Percentiles rank a stretch among this genome's conserved stretches.
Evolutionary conservation across 2,329 filamentous ascomycete species (phyloP).

Genomic region (Diaporthe batatas): DNA sequence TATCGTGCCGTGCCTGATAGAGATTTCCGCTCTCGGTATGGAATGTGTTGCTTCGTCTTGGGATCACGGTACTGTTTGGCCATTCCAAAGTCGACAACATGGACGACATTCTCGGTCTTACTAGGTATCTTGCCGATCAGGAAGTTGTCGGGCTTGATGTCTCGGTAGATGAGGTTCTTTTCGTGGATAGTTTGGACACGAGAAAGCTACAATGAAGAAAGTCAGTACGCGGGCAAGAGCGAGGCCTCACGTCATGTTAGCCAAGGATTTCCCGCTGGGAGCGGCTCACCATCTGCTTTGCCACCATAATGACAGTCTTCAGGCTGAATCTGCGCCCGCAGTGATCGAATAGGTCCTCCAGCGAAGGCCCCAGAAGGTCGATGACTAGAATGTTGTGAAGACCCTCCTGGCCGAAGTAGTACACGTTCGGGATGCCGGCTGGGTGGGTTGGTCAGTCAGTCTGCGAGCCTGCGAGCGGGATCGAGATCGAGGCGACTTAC

Average conservation of each 20-base stretch:
- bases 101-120: constrained; percentile 97
- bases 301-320: constrained; percentile 99
- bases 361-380: constrained; percentile 91
- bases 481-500: constrained; percentile 71
- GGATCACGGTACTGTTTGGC: constrained; percentile 99
- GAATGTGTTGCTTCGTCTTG: constrained; percentile 99
- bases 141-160: constrained; percentile 99
- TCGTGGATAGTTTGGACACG: constrained; percentile 95
- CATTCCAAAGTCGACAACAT: constrained; percentile 99
- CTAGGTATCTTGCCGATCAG: constrained; percentile 92
- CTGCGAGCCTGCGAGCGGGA: constrained; percentile 32
- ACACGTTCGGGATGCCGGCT: constrained; percentile 99
- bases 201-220: constrained; percentile 72
- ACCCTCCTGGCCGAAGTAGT: constrained; percentile 98
- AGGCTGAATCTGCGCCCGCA: constrained; percentile 95
- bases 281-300: constrained; percentile 90
- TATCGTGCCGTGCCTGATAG: constrained; percentile 96
- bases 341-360: constrained; percentile 97
- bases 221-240: constrained; percentile 47
- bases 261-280: neutral
- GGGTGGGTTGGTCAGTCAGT: constrained; percentile 51
- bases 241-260: neutral
- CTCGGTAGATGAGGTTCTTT: constrained; percentile 98
- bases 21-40: constrained; percentile 96
- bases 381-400: constrained; percentile 99